These are phyloP conservation scores for Biancaea sappan DNA, from an alignment of 306 rosid species.

Conservation along the genomic window DNA sequence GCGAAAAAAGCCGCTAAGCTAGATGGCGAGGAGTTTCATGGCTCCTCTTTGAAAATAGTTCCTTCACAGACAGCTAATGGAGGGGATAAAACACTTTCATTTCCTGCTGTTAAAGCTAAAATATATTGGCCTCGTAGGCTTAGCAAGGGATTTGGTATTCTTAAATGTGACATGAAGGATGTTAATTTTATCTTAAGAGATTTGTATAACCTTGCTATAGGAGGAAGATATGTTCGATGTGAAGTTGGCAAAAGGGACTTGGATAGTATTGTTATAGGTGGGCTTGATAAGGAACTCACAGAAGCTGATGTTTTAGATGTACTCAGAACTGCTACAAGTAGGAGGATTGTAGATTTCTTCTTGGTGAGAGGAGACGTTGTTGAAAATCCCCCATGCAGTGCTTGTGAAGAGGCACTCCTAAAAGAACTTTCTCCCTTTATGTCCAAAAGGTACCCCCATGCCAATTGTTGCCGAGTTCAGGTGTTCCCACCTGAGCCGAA, in stretches of 20 bases:
- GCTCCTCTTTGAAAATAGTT: slow-evolving; percentile 60
- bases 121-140: slow-evolving; percentile 82
- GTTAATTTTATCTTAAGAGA: slow-evolving; percentile 56
- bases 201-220: slow-evolving; percentile 57
- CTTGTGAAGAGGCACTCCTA: slow-evolving; percentile 72
- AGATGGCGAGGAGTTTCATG: slow-evolving; percentile 52
- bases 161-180: slow-evolving; percentile 59
- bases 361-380: slow-evolving; percentile 74
- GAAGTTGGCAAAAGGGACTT: slow-evolving; percentile 43
- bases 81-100: slow-evolving; percentile 63
- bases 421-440: slow-evolving; percentile 72
- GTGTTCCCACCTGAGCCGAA: slow-evolving; percentile 68
- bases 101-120: slow-evolving; percentile 81
- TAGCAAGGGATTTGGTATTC: slow-evolving; percentile 69
- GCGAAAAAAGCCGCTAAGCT: slow-evolving; percentile 67
- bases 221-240: slow-evolving; percentile 66
- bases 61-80: slow-evolving; percentile 60
- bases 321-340: slow-evolving; percentile 60
- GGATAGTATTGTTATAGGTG: slow-evolving; percentile 52
- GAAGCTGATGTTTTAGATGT: slow-evolving; percentile 68
- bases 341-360: slow-evolving; percentile 72
- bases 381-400: slow-evolving; percentile 56
- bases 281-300: slow-evolving; percentile 62
- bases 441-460: slow-evolving; percentile 59
- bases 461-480: slow-evolving; percentile 63